A percentile compares a stretch with the other conserved stretches of the same genome.
phyloP scores from a whole-genome alignment of 2,329 filamentous ascomycete species.

The Boeremia lycopersici region DNA sequence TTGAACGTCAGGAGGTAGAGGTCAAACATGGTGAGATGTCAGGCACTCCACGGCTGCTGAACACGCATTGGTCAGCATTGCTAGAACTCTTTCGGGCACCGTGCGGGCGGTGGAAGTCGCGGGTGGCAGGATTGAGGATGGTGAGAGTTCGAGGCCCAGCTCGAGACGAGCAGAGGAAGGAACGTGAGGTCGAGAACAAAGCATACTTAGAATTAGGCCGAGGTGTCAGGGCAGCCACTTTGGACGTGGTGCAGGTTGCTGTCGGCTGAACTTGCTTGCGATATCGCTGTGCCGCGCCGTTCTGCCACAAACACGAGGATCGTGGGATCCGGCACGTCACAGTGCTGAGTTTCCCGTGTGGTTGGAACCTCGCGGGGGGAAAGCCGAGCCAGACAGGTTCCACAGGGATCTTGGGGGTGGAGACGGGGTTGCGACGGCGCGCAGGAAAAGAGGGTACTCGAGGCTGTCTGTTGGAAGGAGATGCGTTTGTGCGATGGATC shows the following conservation, averaged over 20 bases:
- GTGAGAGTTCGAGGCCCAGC: not conserved
- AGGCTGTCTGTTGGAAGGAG: conserved; percentile 9
- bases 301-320: not conserved
- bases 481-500: conserved; percentile 15
- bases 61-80: conserved; percentile 28
- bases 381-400: conserved; percentile 8
- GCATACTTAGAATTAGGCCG: conserved; percentile 2
- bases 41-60: conserved; percentile 15
- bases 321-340: not conserved
- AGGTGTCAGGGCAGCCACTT: not conserved
- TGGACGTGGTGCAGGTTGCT: not conserved
- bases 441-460: conserved; percentile 29
- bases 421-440: conserved; percentile 23
- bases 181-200: not conserved
- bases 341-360: conserved; percentile 2
- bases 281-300: not conserved
- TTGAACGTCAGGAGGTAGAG: conserved; percentile 89
- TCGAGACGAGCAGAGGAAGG: not conserved
- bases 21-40: conserved; percentile 56
- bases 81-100: conserved; percentile 13
- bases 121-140: conserved; percentile 10
- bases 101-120: not conserved
- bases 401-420: conserved; percentile 28
- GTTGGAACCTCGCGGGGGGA: conserved; percentile 2
- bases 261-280: not conserved